Base-by-base conservation (phyloP, 2,329 filamentous ascomycete genomes). In the Talaromyces sp. region DNA sequence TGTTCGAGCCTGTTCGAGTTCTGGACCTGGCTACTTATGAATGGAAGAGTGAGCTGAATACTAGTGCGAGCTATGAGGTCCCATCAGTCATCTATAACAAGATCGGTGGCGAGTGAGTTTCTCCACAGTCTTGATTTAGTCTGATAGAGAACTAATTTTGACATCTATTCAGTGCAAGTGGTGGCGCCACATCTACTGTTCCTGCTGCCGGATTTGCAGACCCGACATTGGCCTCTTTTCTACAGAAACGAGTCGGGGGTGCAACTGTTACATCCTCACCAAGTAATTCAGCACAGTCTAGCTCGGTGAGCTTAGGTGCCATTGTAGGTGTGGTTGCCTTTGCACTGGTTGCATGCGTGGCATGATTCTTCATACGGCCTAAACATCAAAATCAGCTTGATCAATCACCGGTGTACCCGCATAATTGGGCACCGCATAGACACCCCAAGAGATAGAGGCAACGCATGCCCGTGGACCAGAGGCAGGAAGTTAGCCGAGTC, bases 311-410 rank as follows among this genome's bases (percentile, higher is more conserved):
- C 54, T 35, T 52, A 8, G 59, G 62, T 57, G 62, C 62, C 35
- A 64, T 64, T 62, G 62, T 42, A 18, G 62, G 62, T 18, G 23
- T 64, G 5, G 58, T 52, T 28, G 62, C 44, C 33, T 40, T 62
- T 18, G 39, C 37, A 56, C 31, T 61, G 5, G 23, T 63, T 48
- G 5, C 39, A 21, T 12, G n/a, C 21, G 16, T 33, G 5, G 39
- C 28, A 58, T 58, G 56, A 39, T 46, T 58, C 23, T 16, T 44
- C 9, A 31, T 58, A 33, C 37, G 40, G 25, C 56, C 33, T 56
- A 39, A 3, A 33, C 37, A 18, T 14, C 39, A 58, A 31, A 16
- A 39, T 9, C 56, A 44, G 33, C 23, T 21, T 18, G 14, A 16
- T 2, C 14, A 58, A 25, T 9, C 16, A 2, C 39, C 23, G 12